Conservation (phyloP, 345 rosid species). For the Combretum micranthum region DNA sequence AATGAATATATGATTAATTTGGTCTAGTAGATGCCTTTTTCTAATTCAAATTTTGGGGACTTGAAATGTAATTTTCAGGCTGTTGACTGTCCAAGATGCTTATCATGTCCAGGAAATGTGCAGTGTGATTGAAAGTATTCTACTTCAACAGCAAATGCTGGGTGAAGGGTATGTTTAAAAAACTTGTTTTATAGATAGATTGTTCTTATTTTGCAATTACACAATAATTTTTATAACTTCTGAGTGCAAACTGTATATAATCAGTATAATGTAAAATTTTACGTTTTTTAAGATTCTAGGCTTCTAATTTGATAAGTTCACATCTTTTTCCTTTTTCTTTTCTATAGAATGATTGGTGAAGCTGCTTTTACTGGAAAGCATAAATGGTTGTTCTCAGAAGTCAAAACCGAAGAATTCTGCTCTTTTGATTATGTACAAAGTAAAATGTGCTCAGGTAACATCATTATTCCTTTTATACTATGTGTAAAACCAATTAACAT, state of each 20-base stretch:
- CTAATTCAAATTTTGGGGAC: constrained; percentile 10
- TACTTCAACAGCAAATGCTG: constrained; percentile 47
- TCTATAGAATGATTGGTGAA: constrained; percentile 47
- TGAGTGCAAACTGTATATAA: neutral
- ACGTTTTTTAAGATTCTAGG: neutral
- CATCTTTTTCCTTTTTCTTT: neutral
- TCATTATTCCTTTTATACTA: constrained; percentile 25
- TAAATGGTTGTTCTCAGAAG: constrained; percentile 61
- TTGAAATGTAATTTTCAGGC: constrained; percentile 38
- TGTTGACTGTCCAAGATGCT: constrained; percentile 66
- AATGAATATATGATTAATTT: neutral
- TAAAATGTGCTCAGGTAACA: constrained; percentile 8
- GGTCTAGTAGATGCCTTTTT: constrained; percentile 3
- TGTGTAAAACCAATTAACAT: neutral
- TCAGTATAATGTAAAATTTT: neutral
- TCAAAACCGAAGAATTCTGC: constrained; percentile 14
- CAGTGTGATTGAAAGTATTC: constrained; percentile 41
- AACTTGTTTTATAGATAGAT: neutral
- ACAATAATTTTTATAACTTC: constrained; percentile 1
- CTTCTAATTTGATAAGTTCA: neutral
- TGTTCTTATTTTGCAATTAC: neutral
- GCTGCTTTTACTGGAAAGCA: constrained; percentile 68
- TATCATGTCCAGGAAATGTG: constrained; percentile 50
- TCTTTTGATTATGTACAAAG: constrained; percentile 3
- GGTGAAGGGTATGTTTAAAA: constrained; percentile 72